phyloP scores from a whole-genome alignment of 2,329 filamentous ascomycete species.

The Ophiostoma pallidulum region DNA sequence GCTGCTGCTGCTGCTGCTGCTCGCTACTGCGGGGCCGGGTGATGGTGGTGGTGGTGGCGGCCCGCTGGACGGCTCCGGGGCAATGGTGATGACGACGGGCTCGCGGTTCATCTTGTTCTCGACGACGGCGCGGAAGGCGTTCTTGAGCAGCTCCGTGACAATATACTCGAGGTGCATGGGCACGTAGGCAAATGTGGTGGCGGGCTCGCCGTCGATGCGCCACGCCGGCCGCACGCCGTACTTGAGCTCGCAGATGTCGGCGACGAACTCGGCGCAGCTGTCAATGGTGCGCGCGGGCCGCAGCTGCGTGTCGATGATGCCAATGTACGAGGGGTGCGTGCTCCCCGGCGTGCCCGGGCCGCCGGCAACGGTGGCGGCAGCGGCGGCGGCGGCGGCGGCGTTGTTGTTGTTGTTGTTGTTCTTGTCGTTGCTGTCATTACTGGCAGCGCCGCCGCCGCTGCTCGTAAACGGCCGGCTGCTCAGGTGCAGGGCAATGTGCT shows the following conservation, averaged over 20 bases:
- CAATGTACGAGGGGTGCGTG: constrained; percentile 60
- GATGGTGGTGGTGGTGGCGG: constrained; percentile 17
- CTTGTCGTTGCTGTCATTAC: background rate
- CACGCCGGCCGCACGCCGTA: constrained; percentile 81
- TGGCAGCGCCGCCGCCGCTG: constrained; percentile 21
- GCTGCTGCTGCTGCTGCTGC: constrained; percentile 15
- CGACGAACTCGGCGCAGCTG: constrained; percentile 79
- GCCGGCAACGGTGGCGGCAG: background rate
- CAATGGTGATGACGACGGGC: constrained; percentile 86
- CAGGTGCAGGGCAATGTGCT: constrained; percentile 85
- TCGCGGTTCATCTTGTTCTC: constrained; percentile 72
- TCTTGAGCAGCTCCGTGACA: constrained; percentile 91
- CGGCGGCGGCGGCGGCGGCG: constrained; percentile 31
- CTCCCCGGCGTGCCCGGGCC: background rate
- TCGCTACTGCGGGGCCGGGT: constrained; percentile 18
- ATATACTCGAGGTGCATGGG: constrained; percentile 98
- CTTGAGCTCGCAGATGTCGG: constrained; percentile 91
- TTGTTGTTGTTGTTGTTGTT: background rate
- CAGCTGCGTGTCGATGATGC: constrained; percentile 82
- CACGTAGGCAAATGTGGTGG: constrained; percentile 85
- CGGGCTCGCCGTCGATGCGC: constrained; percentile 73
- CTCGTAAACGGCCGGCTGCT: constrained; percentile 54
- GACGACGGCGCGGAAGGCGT: constrained; percentile 87
- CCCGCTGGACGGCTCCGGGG: constrained; percentile 47
- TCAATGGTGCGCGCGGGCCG: constrained; percentile 74